These are phyloP conservation scores for Nicotiana noctiflora DNA, from an alignment of 257 asterid genomes.

Conservation along the genomic window DNA sequence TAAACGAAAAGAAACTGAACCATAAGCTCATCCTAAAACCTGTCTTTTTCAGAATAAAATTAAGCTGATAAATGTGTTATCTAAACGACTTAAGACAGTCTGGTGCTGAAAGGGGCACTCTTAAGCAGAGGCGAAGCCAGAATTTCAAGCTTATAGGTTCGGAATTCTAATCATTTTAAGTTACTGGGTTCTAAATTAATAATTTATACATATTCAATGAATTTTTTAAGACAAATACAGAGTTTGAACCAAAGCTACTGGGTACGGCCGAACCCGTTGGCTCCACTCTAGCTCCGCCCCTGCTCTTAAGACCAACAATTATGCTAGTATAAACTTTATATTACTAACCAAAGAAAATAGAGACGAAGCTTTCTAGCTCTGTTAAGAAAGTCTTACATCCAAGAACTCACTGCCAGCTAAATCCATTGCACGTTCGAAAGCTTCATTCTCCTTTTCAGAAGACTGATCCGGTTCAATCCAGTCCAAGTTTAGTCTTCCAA, in stretches of 20 bases:
- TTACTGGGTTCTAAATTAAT: no score
- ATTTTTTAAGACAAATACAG: no score
- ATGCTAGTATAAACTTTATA: background rate
- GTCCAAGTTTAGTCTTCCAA: conserved; percentile 25
- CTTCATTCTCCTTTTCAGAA: conserved; percentile 23
- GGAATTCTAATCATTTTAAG: no score
- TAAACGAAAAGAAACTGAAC: background rate
- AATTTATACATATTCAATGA: no score
- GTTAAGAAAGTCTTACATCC: conserved; percentile 16
- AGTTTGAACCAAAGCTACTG: no score
- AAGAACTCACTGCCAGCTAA: conserved; percentile 24
- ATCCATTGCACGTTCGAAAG: conserved; percentile 24
- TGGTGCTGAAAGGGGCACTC: background rate
- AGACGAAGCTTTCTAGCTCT: background rate
- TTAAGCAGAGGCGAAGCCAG: background rate
- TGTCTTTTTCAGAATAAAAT: background rate
- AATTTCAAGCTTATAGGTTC: no score
- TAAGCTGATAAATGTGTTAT: background rate
- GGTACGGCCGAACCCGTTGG: no score
- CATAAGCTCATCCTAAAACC: background rate
- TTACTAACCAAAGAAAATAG: background rate
- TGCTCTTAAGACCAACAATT: background rate
- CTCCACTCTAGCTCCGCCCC: no score
- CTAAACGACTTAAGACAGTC: background rate
- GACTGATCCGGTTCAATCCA: conserved; percentile 29